Evolutionary conservation across 2,329 filamentous ascomycete species (phyloP), one percentile per base, ranked within the genome.

Genomic region (Arthroderma sp.): DNA sequence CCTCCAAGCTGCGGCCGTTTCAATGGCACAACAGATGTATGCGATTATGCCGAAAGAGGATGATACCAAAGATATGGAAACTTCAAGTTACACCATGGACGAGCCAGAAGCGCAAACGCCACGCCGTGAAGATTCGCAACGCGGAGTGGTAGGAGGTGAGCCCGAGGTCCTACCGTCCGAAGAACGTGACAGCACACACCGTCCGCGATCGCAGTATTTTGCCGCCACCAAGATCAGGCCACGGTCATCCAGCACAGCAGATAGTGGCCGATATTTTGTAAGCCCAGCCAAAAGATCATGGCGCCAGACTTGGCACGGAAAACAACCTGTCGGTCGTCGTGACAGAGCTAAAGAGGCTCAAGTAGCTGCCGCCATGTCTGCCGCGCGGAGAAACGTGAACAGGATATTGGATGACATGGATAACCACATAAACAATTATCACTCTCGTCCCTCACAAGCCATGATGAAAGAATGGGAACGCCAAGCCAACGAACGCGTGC

Each of bases 11-110:
- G 89, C 87, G 13, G 88, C 90, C 4, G 76, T 94, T 2, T 86
- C 85, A 13, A 91, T 94, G 87, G 88, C 89, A 4, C 85, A 85
- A 71, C 81, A 84, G 64, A 90, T 94, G 81, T 94, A 88, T 66
- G 80, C 76, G 11, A 19, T 59, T 1, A 77, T 81, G 35, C 84
- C 89, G 63, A 82, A 88, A 61, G 79, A 78, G 55, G 55, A 57
- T 23, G 15, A n/a, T 4, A 15, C 39, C 8, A 13, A 33, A 75
- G 54, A 79, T 2, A 79, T 82, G 11, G 73, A 77, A 61, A 73
- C 74, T 4, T 62, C 61, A 25, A 61, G 58, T 8, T 60, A 57
- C 39, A 25, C 58, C n/a, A 58, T 55, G 25, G 61, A 49, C 9
- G 37, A 38, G 15, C 13, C 49, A 9, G 47, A 49, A 13, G 35